Conservation (phyloP, 1,284 basidiomycete species). For the Amylostereum areolatum region DNA sequence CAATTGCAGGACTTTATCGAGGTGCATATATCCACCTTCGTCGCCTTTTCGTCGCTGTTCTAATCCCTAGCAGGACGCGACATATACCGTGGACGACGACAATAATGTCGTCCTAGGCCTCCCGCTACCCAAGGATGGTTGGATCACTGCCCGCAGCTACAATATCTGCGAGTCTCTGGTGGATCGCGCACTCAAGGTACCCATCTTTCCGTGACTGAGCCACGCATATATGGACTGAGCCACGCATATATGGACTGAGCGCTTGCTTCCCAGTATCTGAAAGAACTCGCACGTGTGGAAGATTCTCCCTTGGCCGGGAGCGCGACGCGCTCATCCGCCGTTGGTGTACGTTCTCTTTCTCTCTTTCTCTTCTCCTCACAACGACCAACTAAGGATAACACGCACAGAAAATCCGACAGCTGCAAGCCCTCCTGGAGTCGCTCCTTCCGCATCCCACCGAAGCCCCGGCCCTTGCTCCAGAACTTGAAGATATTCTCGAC, state of each 20-base stretch:
- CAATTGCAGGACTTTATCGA: slow-evolving; percentile 47
- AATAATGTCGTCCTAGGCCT: slow-evolving; percentile 42
- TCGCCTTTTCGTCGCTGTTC: too few relatives aligned
- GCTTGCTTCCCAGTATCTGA: slow-evolving; percentile 8
- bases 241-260: neutral
- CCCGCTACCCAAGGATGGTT: slow-evolving; percentile 35
- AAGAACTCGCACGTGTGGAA: slow-evolving; percentile 8
- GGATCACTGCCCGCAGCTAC: slow-evolving; percentile 36
- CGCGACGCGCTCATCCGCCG: neutral
- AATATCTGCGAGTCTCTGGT: slow-evolving; percentile 37
- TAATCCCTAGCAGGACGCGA: slow-evolving; percentile 28
- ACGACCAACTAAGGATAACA: neutral
- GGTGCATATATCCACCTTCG: slow-evolving; percentile 18
- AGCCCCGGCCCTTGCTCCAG: slow-evolving; percentile 22
- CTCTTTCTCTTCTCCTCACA: neutral
- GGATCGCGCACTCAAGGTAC: slow-evolving; percentile 30
- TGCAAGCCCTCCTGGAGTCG: slow-evolving; percentile 26
- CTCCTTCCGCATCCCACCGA: slow-evolving; percentile 32
- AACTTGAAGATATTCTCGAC: slow-evolving; percentile 26
- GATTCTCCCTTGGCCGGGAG: slow-evolving; percentile 2
- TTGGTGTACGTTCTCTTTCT: slow-evolving; percentile 3
- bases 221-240: neutral
- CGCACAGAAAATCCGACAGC: slow-evolving; percentile 21
- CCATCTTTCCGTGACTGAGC: neutral
- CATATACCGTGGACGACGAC: slow-evolving; percentile 36